phyloP scores from a whole-genome alignment of 2,329 filamentous ascomycete genomes.

The Escovopsis sp. region DNA sequence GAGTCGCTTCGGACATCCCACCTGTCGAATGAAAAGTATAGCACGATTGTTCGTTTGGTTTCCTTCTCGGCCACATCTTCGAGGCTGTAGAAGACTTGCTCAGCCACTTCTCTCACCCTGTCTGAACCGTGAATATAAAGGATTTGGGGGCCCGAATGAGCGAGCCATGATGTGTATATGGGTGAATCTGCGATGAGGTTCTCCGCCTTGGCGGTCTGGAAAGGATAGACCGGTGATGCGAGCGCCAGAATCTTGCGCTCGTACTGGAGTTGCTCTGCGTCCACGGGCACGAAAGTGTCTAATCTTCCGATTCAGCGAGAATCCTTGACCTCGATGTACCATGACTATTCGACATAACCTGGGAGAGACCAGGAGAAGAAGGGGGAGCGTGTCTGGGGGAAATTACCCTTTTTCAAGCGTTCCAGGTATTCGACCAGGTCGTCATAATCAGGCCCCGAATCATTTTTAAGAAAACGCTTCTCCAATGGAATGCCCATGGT shows the following conservation, averaged over 20 bases:
- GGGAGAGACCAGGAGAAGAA: neutral
- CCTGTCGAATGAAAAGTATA: slow-evolving; percentile 7
- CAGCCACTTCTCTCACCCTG: slow-evolving; percentile 4
- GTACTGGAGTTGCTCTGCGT: slow-evolving; percentile 1
- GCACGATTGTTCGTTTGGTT: neutral
- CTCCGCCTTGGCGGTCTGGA: neutral
- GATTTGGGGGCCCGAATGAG: slow-evolving; percentile 4
- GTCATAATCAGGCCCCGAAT: neutral
- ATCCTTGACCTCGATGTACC: neutral
- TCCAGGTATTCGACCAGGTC: neutral
- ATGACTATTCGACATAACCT: neutral
- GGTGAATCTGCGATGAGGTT: neutral
- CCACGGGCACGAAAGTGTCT: neutral
- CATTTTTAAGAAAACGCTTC: slow-evolving; percentile 1
- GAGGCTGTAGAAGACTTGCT: slow-evolving; percentile 6
- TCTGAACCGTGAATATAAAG: slow-evolving; percentile 6
- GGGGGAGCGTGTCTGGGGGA: too few species aligned
- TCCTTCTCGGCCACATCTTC: slow-evolving; percentile 1
- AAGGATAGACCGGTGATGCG: slow-evolving; percentile 5
- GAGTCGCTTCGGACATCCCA: slow-evolving; percentile 5
- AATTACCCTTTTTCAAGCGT: neutral
- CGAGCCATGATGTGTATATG: slow-evolving; percentile 2
- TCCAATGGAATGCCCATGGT: slow-evolving; percentile 6
- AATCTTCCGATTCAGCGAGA: neutral
- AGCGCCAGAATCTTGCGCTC: slow-evolving; percentile 3